phyloP scores from a whole-genome alignment of 2,329 filamentous ascomycete species.

The Epichloe glyceriae region DNA sequence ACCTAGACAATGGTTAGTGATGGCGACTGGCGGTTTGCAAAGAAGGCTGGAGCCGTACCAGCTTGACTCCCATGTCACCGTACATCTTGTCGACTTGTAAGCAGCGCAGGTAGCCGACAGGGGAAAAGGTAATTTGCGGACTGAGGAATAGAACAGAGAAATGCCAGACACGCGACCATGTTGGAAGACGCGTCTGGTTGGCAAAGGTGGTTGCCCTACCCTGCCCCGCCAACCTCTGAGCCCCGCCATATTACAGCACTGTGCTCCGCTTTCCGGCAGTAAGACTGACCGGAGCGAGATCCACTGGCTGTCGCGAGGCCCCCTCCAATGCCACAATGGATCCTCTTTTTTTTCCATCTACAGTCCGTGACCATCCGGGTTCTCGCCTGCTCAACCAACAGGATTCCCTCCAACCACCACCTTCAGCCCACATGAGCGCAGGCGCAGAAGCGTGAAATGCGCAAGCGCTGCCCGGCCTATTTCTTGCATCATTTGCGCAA shows the following conservation, averaged over 20 bases:
- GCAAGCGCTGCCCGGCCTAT: neutral
- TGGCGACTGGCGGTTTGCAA: neutral
- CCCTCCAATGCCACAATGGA: neutral
- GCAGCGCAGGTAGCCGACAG: neutral
- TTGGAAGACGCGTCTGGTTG: neutral
- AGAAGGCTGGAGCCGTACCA: constrained; percentile 40
- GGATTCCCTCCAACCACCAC: neutral
- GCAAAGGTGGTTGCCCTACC: neutral
- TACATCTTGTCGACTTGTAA: constrained; percentile 47
- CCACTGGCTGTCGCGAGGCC: neutral
- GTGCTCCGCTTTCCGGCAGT: neutral
- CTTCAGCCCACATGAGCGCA: constrained; percentile 1
- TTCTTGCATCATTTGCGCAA: too few species aligned
- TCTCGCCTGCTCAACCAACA: constrained; percentile 8
- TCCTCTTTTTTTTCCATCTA: neutral
- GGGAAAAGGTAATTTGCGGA: neutral
- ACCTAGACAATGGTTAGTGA: constrained; percentile 43
- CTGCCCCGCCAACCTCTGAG: neutral
- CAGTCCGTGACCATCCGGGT: constrained; percentile 12
- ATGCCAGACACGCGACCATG: neutral
- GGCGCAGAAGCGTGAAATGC: neutral
- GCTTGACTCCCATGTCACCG: constrained; percentile 73
- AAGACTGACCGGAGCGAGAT: neutral
- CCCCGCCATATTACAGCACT: too few species aligned
- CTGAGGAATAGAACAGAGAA: too few species aligned